These are phyloP conservation scores for Starmerella lactis-condensi DNA, from an alignment of 805 yeast species.

Conservation along the genomic window DNA sequence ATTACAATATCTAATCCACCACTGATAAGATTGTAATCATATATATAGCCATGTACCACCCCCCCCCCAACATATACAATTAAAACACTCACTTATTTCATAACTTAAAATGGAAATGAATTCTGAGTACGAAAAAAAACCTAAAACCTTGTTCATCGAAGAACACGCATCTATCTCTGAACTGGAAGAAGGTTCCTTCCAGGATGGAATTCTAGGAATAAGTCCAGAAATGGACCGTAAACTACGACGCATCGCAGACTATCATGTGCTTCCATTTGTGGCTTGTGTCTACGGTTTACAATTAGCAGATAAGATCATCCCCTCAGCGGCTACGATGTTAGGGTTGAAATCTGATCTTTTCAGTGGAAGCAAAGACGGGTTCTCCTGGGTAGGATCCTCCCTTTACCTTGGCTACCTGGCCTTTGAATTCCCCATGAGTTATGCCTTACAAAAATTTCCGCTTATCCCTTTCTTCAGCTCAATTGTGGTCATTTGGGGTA, in stretches of 20 bases:
- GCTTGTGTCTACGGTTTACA: constrained; percentile 34
- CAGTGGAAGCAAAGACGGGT: constrained; percentile 23
- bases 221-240: constrained; percentile 3
- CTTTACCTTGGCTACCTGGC: constrained; percentile 45
- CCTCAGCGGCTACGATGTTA: constrained; percentile 34
- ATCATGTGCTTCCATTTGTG: constrained; percentile 32
- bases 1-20: no score
- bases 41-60: no score
- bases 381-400: constrained; percentile 33
- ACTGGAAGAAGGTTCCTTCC: no score
- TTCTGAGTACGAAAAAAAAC: no score
- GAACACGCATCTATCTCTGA: no score
- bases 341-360: constrained; percentile 29
- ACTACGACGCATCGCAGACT: constrained; percentile 32
- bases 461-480: constrained; percentile 32
- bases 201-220: no score
- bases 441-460: constrained; percentile 35
- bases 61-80: no score
- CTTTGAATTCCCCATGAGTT: constrained; percentile 34
- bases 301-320: constrained; percentile 39
- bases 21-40: no score
- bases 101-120: no score
- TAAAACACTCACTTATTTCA: no score
- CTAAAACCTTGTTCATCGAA: no score
- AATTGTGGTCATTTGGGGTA: constrained; percentile 42